Evolutionary conservation across 2,329 filamentous ascomycete genomes (phyloP).

Genomic region (Penicillium sp.): DNA sequence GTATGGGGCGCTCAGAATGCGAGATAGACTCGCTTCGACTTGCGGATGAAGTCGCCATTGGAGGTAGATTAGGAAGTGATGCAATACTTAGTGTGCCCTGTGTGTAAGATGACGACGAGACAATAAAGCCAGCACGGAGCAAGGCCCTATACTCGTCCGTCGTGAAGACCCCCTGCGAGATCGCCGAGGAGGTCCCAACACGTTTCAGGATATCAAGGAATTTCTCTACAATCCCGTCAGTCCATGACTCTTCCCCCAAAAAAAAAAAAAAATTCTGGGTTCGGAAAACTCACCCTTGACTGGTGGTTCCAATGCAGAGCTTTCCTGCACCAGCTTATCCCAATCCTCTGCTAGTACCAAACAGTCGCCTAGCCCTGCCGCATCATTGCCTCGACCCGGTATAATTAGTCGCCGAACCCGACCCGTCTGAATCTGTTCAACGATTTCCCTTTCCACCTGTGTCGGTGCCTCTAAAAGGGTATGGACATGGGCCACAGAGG

Average conservation of each 20-base stretch:
- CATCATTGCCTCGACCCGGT: constrained; percentile 56
- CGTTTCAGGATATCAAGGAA: constrained; percentile 49
- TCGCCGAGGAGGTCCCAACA: constrained; percentile 47
- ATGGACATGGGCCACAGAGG: constrained; percentile 60
- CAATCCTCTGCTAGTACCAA: constrained; percentile 55
- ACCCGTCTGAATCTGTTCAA: constrained; percentile 50
- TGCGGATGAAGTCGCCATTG: constrained; percentile 20
- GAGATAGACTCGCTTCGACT: constrained; percentile 25
- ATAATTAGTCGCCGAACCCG: constrained; percentile 55
- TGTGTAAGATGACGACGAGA: constrained; percentile 44
- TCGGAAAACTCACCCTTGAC: constrained; percentile 37
- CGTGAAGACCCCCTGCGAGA: constrained; percentile 46
- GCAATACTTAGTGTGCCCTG: constrained; percentile 44
- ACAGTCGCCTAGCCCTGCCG: constrained; percentile 57
- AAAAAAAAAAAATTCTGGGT: too few relatives aligned
- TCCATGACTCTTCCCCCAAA: too few relatives aligned
- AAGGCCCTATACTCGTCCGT: constrained; percentile 49
- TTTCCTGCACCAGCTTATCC: constrained; percentile 44
- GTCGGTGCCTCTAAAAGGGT: constrained; percentile 57
- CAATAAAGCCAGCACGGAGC: constrained; percentile 55
- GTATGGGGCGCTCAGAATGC: constrained; percentile 14
- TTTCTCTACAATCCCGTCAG: constrained; percentile 38
- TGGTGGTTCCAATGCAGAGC: constrained; percentile 31
- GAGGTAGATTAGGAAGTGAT: constrained; percentile 34
- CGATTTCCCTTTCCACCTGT: constrained; percentile 58